Evolutionary conservation across 1,284 basidiomycete species (phyloP).

Genomic region (Porodaedalea pini): DNA sequence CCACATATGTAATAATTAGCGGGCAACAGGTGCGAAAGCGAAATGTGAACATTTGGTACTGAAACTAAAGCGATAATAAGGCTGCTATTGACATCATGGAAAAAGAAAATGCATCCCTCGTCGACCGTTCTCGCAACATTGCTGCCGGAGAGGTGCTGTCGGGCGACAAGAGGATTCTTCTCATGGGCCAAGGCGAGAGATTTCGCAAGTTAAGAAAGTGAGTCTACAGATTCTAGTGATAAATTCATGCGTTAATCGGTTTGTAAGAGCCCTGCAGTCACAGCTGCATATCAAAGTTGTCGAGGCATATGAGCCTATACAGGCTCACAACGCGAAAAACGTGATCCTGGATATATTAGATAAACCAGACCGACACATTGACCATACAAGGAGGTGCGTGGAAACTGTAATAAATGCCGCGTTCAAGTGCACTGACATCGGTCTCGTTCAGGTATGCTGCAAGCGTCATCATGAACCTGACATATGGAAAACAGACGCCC

Average conservation of each 20-base stretch:
- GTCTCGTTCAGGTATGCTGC: conserved; percentile 50
- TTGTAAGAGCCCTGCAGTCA: conserved; percentile 43
- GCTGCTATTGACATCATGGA: conserved; percentile 32
- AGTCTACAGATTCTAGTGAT: neutral
- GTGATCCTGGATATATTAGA: conserved; percentile 51
- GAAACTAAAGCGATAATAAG: conserved; percentile 8
- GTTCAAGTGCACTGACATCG: neutral
- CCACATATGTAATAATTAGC: conserved; percentile 34
- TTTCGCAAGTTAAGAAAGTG: conserved; percentile 28
- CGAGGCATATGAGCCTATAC: conserved; percentile 43
- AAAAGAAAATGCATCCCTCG: conserved; percentile 30
- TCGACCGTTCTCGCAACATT: conserved; percentile 27
- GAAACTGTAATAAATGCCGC: neutral
- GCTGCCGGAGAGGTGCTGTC: conserved; percentile 28
- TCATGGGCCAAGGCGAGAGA: conserved; percentile 21
- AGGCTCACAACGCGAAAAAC: conserved; percentile 44
- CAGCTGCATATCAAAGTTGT: conserved; percentile 49
- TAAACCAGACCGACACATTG: conserved; percentile 46
- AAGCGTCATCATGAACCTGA: conserved; percentile 58
- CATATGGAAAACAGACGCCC: conserved; percentile 56
- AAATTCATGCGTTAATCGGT: neutral
- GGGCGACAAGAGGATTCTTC: conserved; percentile 24
- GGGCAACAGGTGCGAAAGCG: conserved; percentile 29
- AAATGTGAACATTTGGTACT: neutral
- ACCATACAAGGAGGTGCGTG: conserved; percentile 46